Evolutionary conservation across 345 rosid species (phyloP).

Genomic region (Brassica incana): DNA sequence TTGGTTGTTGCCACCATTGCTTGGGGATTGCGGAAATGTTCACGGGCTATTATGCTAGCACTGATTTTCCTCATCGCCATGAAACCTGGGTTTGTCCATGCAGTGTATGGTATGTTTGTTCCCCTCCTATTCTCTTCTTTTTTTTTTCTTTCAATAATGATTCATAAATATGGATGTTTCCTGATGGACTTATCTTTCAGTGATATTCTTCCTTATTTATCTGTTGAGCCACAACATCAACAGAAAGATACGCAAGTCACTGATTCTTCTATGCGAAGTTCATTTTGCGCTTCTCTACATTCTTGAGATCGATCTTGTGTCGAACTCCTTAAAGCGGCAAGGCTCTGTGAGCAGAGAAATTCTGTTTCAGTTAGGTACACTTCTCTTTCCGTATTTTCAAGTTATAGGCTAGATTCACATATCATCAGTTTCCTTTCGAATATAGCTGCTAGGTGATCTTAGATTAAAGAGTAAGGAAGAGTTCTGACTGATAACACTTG

Average conservation of each 20-base stretch:
- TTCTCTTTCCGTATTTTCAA: slow-evolving; percentile 23
- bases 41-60: slow-evolving; percentile 75
- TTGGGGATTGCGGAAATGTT: slow-evolving; percentile 95
- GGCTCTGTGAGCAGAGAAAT: slow-evolving; percentile 66
- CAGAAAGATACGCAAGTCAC: slow-evolving; percentile 71
- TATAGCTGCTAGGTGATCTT: slow-evolving; percentile 32
- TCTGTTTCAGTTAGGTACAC: slow-evolving; percentile 72
- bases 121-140: slow-evolving; percentile 8
- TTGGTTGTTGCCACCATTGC: slow-evolving; percentile 92
- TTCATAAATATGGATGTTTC: slow-evolving; percentile 20
- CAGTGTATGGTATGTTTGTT: slow-evolving; percentile 70
- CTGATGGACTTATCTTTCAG: slow-evolving; percentile 51
- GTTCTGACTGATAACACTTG: slow-evolving; percentile 26
- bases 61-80: slow-evolving; percentile 86
- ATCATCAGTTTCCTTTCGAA: slow-evolving; percentile 28
- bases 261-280: slow-evolving; percentile 94
- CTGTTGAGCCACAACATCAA: slow-evolving; percentile 86
- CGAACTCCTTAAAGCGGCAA: slow-evolving; percentile 56
- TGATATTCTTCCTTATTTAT: slow-evolving; percentile 85
- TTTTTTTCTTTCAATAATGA: slow-evolving; percentile 8
- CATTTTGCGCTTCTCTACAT: slow-evolving; percentile 90
- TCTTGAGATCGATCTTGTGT: slow-evolving; percentile 76
- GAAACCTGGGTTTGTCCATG: slow-evolving; percentile 96
- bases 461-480: slow-evolving; percentile 10
- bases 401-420: slow-evolving; percentile 24